phyloP scores from a whole-genome alignment of 148 eudicot genomes.

The Vaccinium myrtillus region DNA sequence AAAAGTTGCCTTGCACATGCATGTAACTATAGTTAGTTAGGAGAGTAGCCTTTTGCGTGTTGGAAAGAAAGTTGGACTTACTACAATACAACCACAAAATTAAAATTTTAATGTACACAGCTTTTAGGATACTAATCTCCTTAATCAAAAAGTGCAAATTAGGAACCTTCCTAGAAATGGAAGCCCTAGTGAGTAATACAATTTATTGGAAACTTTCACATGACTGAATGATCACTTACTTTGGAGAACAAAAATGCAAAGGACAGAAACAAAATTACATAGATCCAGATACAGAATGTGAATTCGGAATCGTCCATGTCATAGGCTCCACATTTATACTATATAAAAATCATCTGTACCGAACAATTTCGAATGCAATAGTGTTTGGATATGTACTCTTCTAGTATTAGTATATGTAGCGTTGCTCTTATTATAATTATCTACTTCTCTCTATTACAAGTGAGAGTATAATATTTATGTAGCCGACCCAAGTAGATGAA shows the following conservation, averaged over 20 bases:
- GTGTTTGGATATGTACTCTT: not conserved
- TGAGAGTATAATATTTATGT: not conserved
- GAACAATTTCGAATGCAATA: not conserved
- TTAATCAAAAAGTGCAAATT: not conserved
- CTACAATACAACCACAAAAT: not conserved
- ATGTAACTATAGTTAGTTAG: not conserved
- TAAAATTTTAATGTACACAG: not conserved
- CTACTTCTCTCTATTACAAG: not conserved
- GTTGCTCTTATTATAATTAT: too few species aligned
- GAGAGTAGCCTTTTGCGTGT: not conserved
- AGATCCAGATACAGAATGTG: not conserved
- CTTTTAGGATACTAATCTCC: not conserved
- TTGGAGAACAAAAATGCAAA: not conserved
- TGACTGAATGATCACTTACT: not conserved
- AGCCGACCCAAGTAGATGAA: not conserved
- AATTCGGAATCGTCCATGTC: not conserved
- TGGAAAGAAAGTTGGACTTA: not conserved
- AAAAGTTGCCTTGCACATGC: not conserved
- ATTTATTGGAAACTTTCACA: not conserved
- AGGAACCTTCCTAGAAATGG: not conserved
- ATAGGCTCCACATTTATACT: too few species aligned
- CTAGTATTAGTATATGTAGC: too few species aligned
- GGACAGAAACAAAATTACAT: not conserved
- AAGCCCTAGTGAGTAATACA: not conserved
- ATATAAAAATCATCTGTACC: not conserved